Evolutionary conservation across 2,329 filamentous ascomycete species (phyloP), one percentile per base, ranked within the genome.

Genomic region (Aspergillus thermomutatus): DNA sequence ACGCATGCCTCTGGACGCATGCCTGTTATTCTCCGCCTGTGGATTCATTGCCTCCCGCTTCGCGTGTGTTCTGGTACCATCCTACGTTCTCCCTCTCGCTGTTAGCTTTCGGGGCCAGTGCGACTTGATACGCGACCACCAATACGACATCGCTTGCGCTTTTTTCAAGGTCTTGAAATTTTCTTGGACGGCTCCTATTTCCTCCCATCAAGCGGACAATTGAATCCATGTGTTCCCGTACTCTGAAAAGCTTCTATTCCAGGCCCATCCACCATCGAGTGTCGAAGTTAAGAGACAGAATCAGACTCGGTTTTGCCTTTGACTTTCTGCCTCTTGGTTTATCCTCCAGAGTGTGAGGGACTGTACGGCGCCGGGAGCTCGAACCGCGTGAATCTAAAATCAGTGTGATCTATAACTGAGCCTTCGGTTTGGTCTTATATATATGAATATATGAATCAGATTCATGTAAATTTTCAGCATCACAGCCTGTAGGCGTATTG

Each of bases 21-120:
- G 37, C 37, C 49, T 17, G 48, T 50, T 53, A 48, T 52, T 52
- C 40, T n/a, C 52, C 47, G 37, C 45, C 47, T 9, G 45, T 56
- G 43, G 43, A 46, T 46, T 25, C 19, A 21, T 23, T 23, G 43
- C 43, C 23, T 46, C 43, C 17, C 43, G 23, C 25, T 23, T 26
- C 21, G 11, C 31, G 43, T 25, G 19, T 46, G 23, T 46, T 23
- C 11, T 46, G 43, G 43, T 26, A 46, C 19, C 23, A 26, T 46
- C 11, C 11, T 46, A 23, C 21, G 3, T 46, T 45, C n/a, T 45
- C 21, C 41, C 41, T 10, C 19, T 45, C 41, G 41, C 41, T 45
- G 17, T 11, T 45, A 21, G 41, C n/a, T 45, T 45, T n/a, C 19
- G n/a, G 21, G 41, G 21, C n/a, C 31, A 14, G 19, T 45, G 41